Evolutionary conservation across 768 basidiomycete species (phyloP), one percentile per base, ranked within the genome.

Genomic region (Lyophyllum shimeji): DNA sequence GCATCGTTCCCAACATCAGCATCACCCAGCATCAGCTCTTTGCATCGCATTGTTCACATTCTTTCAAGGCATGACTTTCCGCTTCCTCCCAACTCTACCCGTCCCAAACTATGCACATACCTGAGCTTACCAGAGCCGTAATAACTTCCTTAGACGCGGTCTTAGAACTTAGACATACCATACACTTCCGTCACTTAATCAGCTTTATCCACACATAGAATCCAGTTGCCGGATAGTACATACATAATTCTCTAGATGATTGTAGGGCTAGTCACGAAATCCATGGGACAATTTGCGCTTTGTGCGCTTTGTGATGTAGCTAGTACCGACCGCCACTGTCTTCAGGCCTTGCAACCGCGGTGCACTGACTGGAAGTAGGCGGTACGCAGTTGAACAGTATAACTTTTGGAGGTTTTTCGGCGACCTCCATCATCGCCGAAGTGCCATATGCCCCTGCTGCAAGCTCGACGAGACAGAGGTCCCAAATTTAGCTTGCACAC

Each of bases 1-100:
- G 50, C 58, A 61, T 57, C 39, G 56, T 55, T 54, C 51, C 31
- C 58, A 61, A 59, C 62, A 63, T 65, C 59, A 61, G 37, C 61
- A 63, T 60, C 47, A 60, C 40, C 54, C 51, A 49, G 44, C 58
- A 61, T 57, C 57, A 50, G 51, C 58, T n/a, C n/a, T 62, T 62
- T 46, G 46, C 50, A 60, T 59, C 50, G 56, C 47, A 42, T 39
- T 11, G 59, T 54, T 58, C 46, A 56, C 48, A 53, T 56, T 40
- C 52, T 39, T 34, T 53, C 48, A 40, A 31, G 49, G 49, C 34
- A 50, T 43, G 54, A 56, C 58, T n/a, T 44, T 57, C 40, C 25
- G 43, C 47, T 33, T 44, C 47, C 48, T 52, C 46, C 52, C 50
- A 57, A 59, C 57, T 60, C 56, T 29, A 55, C 24, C 45, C 51